Evolutionary conservation across 192 early-diverging fungal species (phyloP).

Genomic region (Lobosporangium transversale): DNA sequence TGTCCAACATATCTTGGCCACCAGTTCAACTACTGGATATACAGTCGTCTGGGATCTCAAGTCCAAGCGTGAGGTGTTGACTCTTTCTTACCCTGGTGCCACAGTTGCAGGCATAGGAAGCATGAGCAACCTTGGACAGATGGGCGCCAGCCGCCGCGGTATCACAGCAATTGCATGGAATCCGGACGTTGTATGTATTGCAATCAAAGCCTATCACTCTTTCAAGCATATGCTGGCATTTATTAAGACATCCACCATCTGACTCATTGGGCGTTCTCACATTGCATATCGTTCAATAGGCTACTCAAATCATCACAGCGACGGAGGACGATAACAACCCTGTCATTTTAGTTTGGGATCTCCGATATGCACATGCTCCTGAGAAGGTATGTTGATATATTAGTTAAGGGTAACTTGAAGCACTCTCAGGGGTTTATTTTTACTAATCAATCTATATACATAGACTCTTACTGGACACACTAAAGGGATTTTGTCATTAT

Average conservation of each 20-base stretch:
- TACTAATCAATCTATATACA: too few relatives aligned
- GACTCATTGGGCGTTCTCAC: too few relatives aligned
- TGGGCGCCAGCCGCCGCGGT: constrained; percentile 71
- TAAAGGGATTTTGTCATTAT: constrained; percentile 90
- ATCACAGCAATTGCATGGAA: constrained; percentile 92
- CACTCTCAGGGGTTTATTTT: too few relatives aligned
- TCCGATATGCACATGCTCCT: constrained; percentile 94
- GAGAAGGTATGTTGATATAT: too few relatives aligned
- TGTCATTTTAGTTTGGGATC: constrained; percentile 92
- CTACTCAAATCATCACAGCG: constrained; percentile 93
- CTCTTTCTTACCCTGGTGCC: constrained; percentile 67
- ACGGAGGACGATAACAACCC: constrained; percentile 93
- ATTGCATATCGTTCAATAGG: too few relatives aligned
- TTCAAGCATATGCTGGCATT: too few relatives aligned
- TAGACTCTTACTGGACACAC: constrained; percentile 83
- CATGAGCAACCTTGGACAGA: constrained; percentile 49
- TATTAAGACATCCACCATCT: too few relatives aligned
- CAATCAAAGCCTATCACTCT: too few relatives aligned
- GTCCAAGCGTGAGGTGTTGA: constrained; percentile 85
- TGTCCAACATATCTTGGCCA: constrained; percentile 92
- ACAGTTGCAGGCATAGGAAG: constrained; percentile 56
- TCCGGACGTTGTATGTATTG: constrained; percentile 75
- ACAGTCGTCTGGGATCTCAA: constrained; percentile 98
- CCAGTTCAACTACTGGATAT: constrained; percentile 88
- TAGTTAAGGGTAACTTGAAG: too few relatives aligned